Evolutionary conservation across 768 basidiomycete genomes (phyloP), one percentile per base, ranked within the genome.

Genomic region (Amanita polypyramis): DNA sequence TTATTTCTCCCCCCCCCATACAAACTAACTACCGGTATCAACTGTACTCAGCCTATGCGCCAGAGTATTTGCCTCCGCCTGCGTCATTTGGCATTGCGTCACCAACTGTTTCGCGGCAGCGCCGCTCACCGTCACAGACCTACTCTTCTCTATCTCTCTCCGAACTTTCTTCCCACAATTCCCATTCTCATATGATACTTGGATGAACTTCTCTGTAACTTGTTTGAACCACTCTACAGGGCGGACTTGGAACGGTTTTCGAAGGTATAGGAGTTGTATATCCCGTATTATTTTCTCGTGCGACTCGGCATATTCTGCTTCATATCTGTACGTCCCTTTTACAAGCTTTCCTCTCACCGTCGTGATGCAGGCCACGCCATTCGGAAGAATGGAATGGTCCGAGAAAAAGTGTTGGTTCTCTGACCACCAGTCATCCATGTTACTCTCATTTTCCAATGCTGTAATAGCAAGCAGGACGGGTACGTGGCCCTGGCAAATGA

Each of bases 341-440:
- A 19, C 40, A n/a, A n/a, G 29, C 51, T 47, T 51, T 46, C 68
- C 60, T 21, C 54, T 54, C 20, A 41, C 65, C 2, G 68, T 64
- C 2, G 67, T 70, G 52, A 73, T 51, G 47, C 72, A 73, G 0
- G 61, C 69, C 14, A 68, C 62, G 3, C 64, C 66, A 14, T 52
- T 41, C 19, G 65, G 50, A 29, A 44, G 37, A 53, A 73, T 67
- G 1, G 54, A 56, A 35, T 60, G 58, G 11, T 15, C 32, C 8
- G 54, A 58, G 45, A 73, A 73, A 8, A 34, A 34, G 21, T 38
- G 15, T 45, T 56, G 50, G 25, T 70, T 59, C 27, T 51, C 47
- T 11, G 20, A 33, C 68, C 65, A 64, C 72, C 72, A 73, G 36
- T 53, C 54, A 15, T 62, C 54, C 51, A 56, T 60, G 12, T 52